phyloP scores from a whole-genome alignment of 768 basidiomycete genomes.

The Cyclocybe aegerita region DNA sequence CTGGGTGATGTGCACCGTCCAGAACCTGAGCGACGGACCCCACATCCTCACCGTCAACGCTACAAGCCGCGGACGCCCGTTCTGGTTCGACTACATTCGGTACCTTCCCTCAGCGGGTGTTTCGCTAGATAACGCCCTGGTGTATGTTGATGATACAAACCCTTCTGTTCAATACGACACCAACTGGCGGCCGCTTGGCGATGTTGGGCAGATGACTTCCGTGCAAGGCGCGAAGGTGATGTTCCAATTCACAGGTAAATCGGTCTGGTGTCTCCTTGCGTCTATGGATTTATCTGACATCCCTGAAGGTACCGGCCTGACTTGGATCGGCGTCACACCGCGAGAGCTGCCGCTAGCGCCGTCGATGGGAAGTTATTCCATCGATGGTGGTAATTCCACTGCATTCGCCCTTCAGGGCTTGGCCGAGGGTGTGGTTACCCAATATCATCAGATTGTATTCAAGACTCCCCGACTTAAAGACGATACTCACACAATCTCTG shows the following conservation, averaged over 20 bases:
- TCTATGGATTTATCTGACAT: not conserved
- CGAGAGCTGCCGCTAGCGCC: constrained; percentile 11
- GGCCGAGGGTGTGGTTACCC: not conserved
- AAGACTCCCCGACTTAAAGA: constrained; percentile 14
- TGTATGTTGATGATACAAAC: constrained; percentile 15
- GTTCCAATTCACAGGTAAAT: constrained; percentile 19
- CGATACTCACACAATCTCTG: constrained; percentile 18
- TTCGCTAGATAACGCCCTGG: constrained; percentile 9
- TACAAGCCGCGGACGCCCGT: constrained; percentile 20
- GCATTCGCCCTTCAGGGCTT: constrained; percentile 16
- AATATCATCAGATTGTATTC: constrained; percentile 20
- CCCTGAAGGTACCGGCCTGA: constrained; percentile 14
- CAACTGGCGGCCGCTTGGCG: constrained; percentile 15
- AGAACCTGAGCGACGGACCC: constrained; percentile 18
- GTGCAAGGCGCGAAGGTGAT: constrained; percentile 8
- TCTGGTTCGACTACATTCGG: constrained; percentile 30
- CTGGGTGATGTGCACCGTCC: constrained; percentile 26
- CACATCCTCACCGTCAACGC: constrained; percentile 28
- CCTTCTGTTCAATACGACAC: constrained; percentile 16
- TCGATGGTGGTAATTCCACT: constrained; percentile 16
- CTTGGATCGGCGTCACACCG: constrained; percentile 21
- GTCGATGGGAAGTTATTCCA: constrained; percentile 18
- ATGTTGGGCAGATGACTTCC: constrained; percentile 15
- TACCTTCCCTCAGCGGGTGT: constrained; percentile 21
- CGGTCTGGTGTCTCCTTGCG: not conserved